These are phyloP conservation scores for Mortierella sp. DNA, from an alignment of 371 early-diverging fungal genomes.

Conservation along the genomic window DNA sequence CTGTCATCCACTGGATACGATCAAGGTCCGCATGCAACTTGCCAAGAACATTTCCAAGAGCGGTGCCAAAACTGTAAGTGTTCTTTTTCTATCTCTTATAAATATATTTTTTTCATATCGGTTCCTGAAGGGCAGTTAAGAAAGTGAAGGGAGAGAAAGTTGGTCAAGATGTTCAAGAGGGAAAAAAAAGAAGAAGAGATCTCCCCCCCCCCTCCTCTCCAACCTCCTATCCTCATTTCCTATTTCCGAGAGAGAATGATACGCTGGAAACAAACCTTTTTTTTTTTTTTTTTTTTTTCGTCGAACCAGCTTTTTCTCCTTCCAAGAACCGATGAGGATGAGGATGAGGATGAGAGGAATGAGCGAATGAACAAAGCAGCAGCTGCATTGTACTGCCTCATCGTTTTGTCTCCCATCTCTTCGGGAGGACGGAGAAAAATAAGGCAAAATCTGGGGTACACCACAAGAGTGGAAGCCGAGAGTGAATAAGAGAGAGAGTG, in stretches of 20 bases:
- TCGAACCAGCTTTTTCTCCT: background rate
- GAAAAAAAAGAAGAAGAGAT: too few relatives aligned
- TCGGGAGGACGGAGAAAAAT: too few relatives aligned
- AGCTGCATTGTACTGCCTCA: background rate
- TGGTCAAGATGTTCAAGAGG: too few relatives aligned
- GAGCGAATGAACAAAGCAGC: background rate
- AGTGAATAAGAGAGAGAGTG: too few relatives aligned
- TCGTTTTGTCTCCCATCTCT: background rate
- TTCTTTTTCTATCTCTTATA: background rate
- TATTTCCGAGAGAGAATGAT: background rate
- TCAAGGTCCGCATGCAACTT: constrained; percentile 96
- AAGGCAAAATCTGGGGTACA: too few relatives aligned
- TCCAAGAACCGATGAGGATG: background rate
- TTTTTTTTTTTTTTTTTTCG: background rate
- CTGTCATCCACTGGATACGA: constrained; percentile 98
- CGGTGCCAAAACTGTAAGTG: constrained; percentile 33
- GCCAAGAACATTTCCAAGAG: constrained; percentile 59
- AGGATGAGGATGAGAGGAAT: background rate
- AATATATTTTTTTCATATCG: too few relatives aligned
- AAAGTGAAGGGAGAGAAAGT: too few relatives aligned
- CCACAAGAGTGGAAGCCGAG: too few relatives aligned
- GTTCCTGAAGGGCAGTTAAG: too few relatives aligned
- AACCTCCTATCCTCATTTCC: too few relatives aligned
- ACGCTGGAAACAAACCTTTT: background rate
- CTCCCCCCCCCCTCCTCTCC: too few relatives aligned